phyloP scores from a whole-genome alignment of 306 rosid species.

The Fragaria nilgerrensis region DNA sequence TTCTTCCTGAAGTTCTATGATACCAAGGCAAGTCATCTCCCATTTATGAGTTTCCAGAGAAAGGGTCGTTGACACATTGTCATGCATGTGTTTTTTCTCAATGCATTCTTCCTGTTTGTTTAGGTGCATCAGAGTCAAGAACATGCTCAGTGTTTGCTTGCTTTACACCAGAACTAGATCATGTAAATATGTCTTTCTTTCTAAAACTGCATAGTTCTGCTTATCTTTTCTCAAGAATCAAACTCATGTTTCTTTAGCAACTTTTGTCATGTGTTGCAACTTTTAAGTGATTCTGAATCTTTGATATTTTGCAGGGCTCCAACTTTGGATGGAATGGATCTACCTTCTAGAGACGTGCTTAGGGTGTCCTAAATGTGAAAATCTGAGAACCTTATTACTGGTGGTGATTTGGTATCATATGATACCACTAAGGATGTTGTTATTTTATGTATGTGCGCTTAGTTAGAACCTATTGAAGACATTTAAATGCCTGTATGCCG shows the following conservation, averaged over 20 bases:
- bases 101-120: slow-evolving; percentile 70
- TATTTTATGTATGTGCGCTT: not conserved
- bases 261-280: slow-evolving; percentile 11
- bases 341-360: slow-evolving; percentile 49
- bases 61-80: slow-evolving; percentile 21
- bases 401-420: slow-evolving; percentile 18
- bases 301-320: slow-evolving; percentile 67
- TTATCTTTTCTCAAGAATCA: slow-evolving; percentile 19
- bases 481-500: not conserved
- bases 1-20: slow-evolving; percentile 83
- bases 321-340: slow-evolving; percentile 94
- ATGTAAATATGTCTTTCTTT: slow-evolving; percentile 57
- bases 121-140: slow-evolving; percentile 78
- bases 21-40: slow-evolving; percentile 67
- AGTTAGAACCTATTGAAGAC: not conserved
- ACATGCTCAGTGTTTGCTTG: slow-evolving; percentile 82
- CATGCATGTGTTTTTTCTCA: slow-evolving; percentile 47
- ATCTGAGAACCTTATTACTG: slow-evolving; percentile 7
- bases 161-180: slow-evolving; percentile 94
- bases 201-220: slow-evolving; percentile 28
- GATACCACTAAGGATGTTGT: not conserved
- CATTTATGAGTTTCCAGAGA: slow-evolving; percentile 19
- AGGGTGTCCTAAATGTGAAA: not conserved
- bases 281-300: slow-evolving; percentile 27
- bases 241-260: slow-evolving; percentile 12